Evolutionary conservation across 768 basidiomycete genomes (phyloP).

Genomic region (Collybiopsis confluens): DNA sequence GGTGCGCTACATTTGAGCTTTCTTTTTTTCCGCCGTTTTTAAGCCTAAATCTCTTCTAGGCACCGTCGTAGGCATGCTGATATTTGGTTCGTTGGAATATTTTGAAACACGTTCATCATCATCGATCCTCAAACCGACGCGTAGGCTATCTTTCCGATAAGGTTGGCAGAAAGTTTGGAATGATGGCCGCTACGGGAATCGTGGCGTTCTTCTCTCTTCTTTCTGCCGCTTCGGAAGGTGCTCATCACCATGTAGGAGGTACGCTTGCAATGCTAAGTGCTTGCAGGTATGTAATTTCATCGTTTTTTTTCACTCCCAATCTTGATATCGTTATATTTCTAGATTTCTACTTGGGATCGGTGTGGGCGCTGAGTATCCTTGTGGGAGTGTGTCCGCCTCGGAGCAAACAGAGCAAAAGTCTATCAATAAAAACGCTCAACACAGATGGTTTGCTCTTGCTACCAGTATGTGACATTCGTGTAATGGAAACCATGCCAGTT

Average conservation of each 20-base stretch:
- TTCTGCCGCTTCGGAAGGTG: constrained; percentile 80
- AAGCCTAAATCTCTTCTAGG: background rate
- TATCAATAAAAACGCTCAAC: constrained; percentile 75
- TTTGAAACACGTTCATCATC: background rate
- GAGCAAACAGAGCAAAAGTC: constrained; percentile 86
- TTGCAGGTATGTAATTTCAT: constrained; percentile 52
- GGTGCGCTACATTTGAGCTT: constrained; percentile 32
- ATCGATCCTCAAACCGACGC: background rate
- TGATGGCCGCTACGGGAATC: constrained; percentile 83
- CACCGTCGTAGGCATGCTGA: constrained; percentile 80
- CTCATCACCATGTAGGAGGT: constrained; percentile 63
- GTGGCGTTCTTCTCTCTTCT: constrained; percentile 81
- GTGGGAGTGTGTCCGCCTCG: constrained; percentile 82
- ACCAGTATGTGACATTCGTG: constrained; percentile 59
- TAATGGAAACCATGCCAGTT: background rate
- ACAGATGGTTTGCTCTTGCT: constrained; percentile 82
- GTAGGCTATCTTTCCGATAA: constrained; percentile 76
- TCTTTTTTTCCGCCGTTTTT: no score
- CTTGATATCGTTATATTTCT: no score
- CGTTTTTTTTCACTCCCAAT: no score
- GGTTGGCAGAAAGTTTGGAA: constrained; percentile 82
- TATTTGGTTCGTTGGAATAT: constrained; percentile 45
- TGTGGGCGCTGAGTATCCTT: constrained; percentile 86
- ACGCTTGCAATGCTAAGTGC: constrained; percentile 75
- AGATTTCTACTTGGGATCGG: constrained; percentile 90